Evolutionary conservation across 164 flowering plant genomes (phyloP).

Genomic region (Magnolia kwangsiensis): DNA sequence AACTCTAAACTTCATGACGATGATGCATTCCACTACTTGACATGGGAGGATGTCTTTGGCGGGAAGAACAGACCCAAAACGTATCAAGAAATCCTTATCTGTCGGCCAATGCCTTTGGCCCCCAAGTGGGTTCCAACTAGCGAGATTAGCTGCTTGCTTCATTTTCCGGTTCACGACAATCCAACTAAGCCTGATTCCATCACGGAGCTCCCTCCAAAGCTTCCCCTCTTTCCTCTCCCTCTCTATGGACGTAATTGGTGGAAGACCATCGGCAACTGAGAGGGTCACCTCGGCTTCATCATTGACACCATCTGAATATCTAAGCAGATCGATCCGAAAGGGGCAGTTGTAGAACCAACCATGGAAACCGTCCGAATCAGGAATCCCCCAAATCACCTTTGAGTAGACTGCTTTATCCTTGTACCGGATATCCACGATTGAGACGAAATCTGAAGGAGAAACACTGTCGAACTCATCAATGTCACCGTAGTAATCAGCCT

Average conservation of each 20-base stretch:
- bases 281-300: conserved; percentile 52
- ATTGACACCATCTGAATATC: conserved; percentile 44
- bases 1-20: conserved; percentile 62
- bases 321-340: conserved; percentile 71
- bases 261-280: conserved; percentile 72
- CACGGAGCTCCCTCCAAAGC: conserved; percentile 82
- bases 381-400: conserved; percentile 85
- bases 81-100: conserved; percentile 69
- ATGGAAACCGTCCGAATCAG: conserved; percentile 61
- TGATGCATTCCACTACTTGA: conserved; percentile 74
- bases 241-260: conserved; percentile 59
- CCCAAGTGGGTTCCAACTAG: conserved; percentile 83
- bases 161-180: conserved; percentile 69
- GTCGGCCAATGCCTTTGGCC: conserved; percentile 99
- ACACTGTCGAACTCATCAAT: conserved; percentile 50
- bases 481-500: conserved; percentile 70
- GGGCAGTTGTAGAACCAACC: conserved; percentile 92
- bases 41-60: conserved; percentile 86
- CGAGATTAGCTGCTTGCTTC: conserved; percentile 79
- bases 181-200: conserved; percentile 82
- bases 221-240: conserved; percentile 89
- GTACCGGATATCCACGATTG: conserved; percentile 75
- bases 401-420: conserved; percentile 71
- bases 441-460: conserved; percentile 75
- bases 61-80: conserved; percentile 87